Evolutionary conservation across 352 stramenopile genomes (phyloP), one percentile per base, ranked within the genome.

Genomic region (Thalassiosira mediterranea): DNA sequence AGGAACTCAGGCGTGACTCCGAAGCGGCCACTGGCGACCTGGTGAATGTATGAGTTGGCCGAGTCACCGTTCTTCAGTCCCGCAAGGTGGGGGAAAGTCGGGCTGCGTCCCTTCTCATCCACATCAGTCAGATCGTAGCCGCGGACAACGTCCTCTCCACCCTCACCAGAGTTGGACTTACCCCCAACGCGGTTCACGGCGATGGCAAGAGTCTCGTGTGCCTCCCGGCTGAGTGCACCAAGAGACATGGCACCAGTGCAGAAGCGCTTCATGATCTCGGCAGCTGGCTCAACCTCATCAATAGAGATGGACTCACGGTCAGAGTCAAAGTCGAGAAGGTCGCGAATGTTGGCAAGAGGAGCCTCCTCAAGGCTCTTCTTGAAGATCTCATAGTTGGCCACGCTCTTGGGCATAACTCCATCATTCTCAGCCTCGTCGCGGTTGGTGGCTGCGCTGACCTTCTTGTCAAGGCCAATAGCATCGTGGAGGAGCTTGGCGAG

Each of bases 401-500:
- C 86, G 76, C 65, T 93, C 44, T 84, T 72, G 37, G 84, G 84
- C 49, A 88, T 82, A n/a, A 91, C 81, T 21, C 84, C 87, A 65
- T 91, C 83, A 47, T 93, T 90, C 53, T 88, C 75, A 10, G 79
- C 42, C 25, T 89, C 75, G 51, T 93, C 80, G 26, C 87, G 78
- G 42, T 82, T 88, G 1, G 72, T 88, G 3, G 80, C 82, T 66
- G 79, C 82, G 49, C 79, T 90, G 8, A 92, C 85, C 15, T 42
- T 67, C 56, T 91, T 93, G 48, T 93, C 88, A 4, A 93, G 64
- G 47, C 88, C 88, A 72, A 93, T 93, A n/a, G 88, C 86, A 73
- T 91, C 62, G 83, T 98, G 96, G 48, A 98, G 92, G 21, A 95
- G 90, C 32, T 95, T 95, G 21, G 91, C 87, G 15, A 96, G 78